Evolutionary conservation across 306 rosid genomes (phyloP).

Genomic region (Cucurbita ficifolia): DNA sequence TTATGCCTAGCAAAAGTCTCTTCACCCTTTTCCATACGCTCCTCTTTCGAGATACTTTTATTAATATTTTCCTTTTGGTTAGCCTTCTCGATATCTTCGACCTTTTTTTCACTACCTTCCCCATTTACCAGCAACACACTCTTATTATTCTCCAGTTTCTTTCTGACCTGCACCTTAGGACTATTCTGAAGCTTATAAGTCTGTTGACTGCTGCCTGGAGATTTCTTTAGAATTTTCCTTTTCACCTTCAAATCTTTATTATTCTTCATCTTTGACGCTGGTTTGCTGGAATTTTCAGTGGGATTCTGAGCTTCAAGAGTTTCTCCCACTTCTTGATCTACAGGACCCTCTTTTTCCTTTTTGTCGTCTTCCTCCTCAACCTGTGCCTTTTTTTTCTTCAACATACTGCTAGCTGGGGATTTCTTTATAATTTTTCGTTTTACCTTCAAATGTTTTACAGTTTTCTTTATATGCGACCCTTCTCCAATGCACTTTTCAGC

Average conservation of each 20-base stretch:
- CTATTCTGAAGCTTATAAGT: not conserved
- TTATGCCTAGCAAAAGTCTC: constrained; percentile 15
- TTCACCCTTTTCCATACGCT: constrained; percentile 19
- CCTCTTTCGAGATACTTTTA: constrained; percentile 7
- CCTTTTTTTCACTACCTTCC: constrained; percentile 16
- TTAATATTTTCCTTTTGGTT: constrained; percentile 12
- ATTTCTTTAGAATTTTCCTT: constrained; percentile 3
- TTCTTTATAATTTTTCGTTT: constrained; percentile 39
- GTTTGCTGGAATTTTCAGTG: not conserved
- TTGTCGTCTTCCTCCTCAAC: not conserved
- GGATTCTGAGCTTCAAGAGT: not conserved
- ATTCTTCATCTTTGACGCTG: not conserved
- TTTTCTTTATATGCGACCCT: constrained; percentile 26
- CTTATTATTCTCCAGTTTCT: constrained; percentile 15
- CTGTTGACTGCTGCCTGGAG: not conserved
- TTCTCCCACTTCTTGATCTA: not conserved
- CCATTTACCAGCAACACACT: constrained; percentile 5
- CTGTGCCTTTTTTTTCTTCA: constrained; percentile 1
- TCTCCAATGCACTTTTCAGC: constrained; percentile 13
- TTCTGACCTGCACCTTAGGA: constrained; percentile 12
- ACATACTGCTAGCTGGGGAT: constrained; percentile 14
- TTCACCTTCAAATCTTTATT: not conserved
- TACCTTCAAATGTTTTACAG: constrained; percentile 29
- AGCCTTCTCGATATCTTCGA: constrained; percentile 12
- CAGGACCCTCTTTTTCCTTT: not conserved